These are phyloP conservation scores for Monilinia fructicola DNA, from an alignment of 2,329 filamentous ascomycete genomes.

Conservation along the genomic window DNA sequence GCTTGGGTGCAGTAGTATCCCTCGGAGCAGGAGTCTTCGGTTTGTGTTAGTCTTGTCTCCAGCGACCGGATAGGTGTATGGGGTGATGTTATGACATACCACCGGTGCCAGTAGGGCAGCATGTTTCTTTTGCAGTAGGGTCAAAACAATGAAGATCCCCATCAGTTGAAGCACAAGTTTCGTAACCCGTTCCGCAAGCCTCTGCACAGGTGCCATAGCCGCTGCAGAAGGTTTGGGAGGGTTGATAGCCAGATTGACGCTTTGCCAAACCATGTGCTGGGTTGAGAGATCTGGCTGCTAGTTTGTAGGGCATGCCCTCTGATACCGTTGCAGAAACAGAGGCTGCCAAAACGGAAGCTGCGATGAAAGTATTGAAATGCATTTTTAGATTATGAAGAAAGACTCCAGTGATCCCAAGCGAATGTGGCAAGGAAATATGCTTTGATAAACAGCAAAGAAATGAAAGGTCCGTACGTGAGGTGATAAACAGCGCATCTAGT, in stretches of 20 bases:
- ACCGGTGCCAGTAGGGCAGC: constrained; percentile 21
- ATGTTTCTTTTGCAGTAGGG: constrained; percentile 13
- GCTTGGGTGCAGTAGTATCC: constrained; percentile 62
- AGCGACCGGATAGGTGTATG: not conserved
- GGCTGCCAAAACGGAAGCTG: not conserved
- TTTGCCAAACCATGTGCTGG: constrained; percentile 2
- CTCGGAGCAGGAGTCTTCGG: constrained; percentile 24
- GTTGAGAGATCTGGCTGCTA: constrained; percentile 17
- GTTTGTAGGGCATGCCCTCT: constrained; percentile 16
- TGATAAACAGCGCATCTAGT: not conserved
- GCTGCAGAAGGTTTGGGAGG: constrained; percentile 18
- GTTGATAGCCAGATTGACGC: constrained; percentile 24
- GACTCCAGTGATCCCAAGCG: not conserved
- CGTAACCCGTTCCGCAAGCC: constrained; percentile 20
- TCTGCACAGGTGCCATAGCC: constrained; percentile 18
- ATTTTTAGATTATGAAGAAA: constrained; percentile 1
- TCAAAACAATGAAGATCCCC: constrained; percentile 19
- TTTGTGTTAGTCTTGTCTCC: not conserved
- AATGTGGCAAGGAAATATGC: constrained; percentile 1
- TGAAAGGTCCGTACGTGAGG: not conserved
- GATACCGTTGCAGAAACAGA: not conserved
- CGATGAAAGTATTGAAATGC: constrained; percentile 1
- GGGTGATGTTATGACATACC: constrained; percentile 7
- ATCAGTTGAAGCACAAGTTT: constrained; percentile 19
- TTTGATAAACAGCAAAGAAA: not conserved